Evolutionary conservation across 805 yeast genomes (phyloP).

Genomic region (Sugiyamaella lignohabitans): DNA sequence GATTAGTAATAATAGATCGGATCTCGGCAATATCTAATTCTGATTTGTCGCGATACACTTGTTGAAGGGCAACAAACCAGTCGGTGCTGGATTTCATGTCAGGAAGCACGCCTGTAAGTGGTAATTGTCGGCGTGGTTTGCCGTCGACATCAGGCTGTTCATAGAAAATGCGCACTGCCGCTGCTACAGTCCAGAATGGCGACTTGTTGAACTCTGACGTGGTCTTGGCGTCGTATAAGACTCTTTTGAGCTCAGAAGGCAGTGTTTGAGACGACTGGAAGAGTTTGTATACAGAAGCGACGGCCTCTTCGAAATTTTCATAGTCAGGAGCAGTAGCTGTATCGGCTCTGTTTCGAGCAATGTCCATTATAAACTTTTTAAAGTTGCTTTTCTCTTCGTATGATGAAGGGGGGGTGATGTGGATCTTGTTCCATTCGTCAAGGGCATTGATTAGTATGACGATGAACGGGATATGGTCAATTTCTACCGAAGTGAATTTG

Average conservation of each 20-base stretch:
- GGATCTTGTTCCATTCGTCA: constrained; percentile 34
- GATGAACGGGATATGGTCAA: constrained; percentile 66
- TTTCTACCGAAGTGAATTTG: constrained; percentile 35
- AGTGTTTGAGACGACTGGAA: constrained; percentile 30
- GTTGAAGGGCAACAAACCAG: constrained; percentile 52
- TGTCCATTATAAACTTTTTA: constrained; percentile 34
- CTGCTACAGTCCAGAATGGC: constrained; percentile 57
- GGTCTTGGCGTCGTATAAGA: constrained; percentile 7
- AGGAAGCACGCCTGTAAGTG: constrained; percentile 68
- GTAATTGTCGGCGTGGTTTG: constrained; percentile 36
- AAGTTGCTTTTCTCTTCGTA: constrained; percentile 37
- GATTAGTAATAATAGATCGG: constrained; percentile 28
- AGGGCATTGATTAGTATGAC: constrained; percentile 53
- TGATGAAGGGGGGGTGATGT: constrained; percentile 31
- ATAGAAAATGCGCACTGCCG: constrained; percentile 43
- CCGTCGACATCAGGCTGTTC: constrained; percentile 27
- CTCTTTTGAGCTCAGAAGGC: constrained; percentile 10
- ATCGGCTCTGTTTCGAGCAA: constrained; percentile 30
- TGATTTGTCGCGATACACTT: constrained; percentile 45
- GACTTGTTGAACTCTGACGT: constrained; percentile 13
- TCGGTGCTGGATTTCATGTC: constrained; percentile 82
- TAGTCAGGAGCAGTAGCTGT: no score
- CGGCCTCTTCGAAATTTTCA: constrained; percentile 50
- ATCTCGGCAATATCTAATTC: constrained; percentile 41
- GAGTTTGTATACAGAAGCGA: constrained; percentile 40